Evolutionary conservation across 345 rosid genomes (phyloP), one percentile per base, ranked within the genome.

Genomic region (Citrus cavaleriei): DNA sequence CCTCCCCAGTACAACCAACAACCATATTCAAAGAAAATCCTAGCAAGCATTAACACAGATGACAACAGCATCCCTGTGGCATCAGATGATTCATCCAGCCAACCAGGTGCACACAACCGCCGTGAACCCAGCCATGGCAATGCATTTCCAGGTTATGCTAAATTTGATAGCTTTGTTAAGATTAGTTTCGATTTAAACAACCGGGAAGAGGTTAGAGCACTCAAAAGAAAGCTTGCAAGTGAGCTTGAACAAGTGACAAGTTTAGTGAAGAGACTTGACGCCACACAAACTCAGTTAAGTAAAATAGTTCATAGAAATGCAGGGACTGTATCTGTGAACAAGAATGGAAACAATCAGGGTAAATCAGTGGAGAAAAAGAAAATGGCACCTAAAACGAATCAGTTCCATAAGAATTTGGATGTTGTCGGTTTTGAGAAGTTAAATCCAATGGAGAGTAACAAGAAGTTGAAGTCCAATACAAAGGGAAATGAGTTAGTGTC

Each of bases 161-260:
- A 77, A 73, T 72, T 77, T 49, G 88, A 80, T 80, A 77, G 83
- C 57, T 67, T 75, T 25, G 90, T 91, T 24, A 86, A 86, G 79
- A 80, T 90, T 76, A 87, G 75, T 68, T 79, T 88, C 60, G 59
- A 78, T 84, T 73, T 60, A 19, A 65, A 78, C 68, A 85, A 86
- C 16, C 85, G 85, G 66, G 63, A 61, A 6, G 90, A 86, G 59
- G 83, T 73, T 79, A 82, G 84, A 60, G 84, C 72, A 73, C 76
- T 90, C 8, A 89, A 84, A 86, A 83, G 92, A 77, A 91, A 87
- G 77, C 75, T 91, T 64, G 82, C 77, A 18, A 49, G 81, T 64
- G 95, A 91, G 84, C 95, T 91, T 69, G 86, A 90, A 77, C 89
- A 81, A 80, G 90, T 90, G 73, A 84, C 86, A 81, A 82, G 49